Base-by-base conservation (phyloP, 2,329 filamentous ascomycete genomes). In the Ascomycota sp. region DNA sequence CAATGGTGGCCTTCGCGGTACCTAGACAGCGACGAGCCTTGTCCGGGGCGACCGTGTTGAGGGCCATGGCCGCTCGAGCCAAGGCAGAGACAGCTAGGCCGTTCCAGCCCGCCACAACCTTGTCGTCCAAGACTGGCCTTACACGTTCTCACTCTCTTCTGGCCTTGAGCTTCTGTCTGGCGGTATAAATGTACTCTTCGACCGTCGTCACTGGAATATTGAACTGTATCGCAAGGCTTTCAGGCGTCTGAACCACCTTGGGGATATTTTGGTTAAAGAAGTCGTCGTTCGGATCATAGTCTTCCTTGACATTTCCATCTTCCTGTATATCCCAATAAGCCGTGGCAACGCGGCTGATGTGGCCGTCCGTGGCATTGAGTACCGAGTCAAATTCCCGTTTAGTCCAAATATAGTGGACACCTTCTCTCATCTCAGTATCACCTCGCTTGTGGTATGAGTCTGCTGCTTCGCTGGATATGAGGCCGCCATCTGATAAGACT, bases 361-460 rank as follows among this genome's bases (percentile, higher is more conserved):
- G 63, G 28, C 54, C 52, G 29, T 61, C 51, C 5, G 44, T 42
- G 3, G 46, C 43, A 22, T 50, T 46, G 2, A 94, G 62, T 3
- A 91, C 69, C 8, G 70, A 65, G 35, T 83, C 74, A 35, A 95
- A 76, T 46, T 95, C 85, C 30, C 82, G 77, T 30, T 76, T 58
- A 1, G 85, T 92, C 86, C 86, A 98, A 3, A 94, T 69, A 43
- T 95, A 94, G 47, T 81, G 95, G 0, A 85, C 86, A 0, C 89
- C 89, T 51, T 95, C 85, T 22, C 78, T 69, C 59, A 85, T 83
- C 31, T 91, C 78, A 4, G 61, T 65, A 42, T 91, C 82, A 2
- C 73, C 71, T n/a, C 65, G 66, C 21, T 68, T 67, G 30, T 77
- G 75, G 30, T 70, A 63, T 1, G 83, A 93, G 48, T 94, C 85